Conservation (phyloP, 495 filamentous ascomycete genomes). For the Annulohypoxylon maeteangense region DNA sequence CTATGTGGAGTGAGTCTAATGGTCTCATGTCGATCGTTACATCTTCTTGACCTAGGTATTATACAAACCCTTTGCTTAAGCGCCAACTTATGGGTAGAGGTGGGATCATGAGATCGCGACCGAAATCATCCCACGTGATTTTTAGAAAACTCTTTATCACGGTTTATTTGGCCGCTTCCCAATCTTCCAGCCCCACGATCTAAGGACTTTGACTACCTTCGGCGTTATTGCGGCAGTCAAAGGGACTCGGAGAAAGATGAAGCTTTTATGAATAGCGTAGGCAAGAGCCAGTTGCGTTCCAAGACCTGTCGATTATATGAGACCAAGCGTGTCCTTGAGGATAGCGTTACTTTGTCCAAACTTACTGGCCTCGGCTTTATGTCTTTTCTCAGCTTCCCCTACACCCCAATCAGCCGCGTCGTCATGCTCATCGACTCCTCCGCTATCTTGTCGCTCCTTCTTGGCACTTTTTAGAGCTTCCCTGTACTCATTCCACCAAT, state of each 20-base stretch:
- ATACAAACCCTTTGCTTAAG: conserved; percentile 21
- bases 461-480: conserved; percentile 49
- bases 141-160: background rate
- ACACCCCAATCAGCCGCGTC: conserved; percentile 63
- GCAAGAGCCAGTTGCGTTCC: conserved; percentile 90
- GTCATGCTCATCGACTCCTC: conserved; percentile 48
- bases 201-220: conserved; percentile 86
- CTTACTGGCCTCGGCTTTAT: conserved; percentile 66
- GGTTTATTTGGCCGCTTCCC: conserved; percentile 58
- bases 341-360: conserved; percentile 12
- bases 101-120: conserved; percentile 1
- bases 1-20: conserved; percentile 45
- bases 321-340: conserved; percentile 8
- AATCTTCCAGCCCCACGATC: conserved; percentile 81
- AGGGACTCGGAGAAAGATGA: conserved; percentile 94
- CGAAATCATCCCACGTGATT: background rate
- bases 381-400: conserved; percentile 59
- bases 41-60: conserved; percentile 19
- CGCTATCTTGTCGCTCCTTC: conserved; percentile 43
- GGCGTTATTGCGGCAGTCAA: conserved; percentile 89
- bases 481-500: conserved; percentile 56
- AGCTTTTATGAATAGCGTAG: conserved; percentile 97
- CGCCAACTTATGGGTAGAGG: background rate
- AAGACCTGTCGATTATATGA: conserved; percentile 51
- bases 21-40: conserved; percentile 27